Conservation (phyloP, 176 grass and related monocot genomes). For the Phragmites australis region DNA sequence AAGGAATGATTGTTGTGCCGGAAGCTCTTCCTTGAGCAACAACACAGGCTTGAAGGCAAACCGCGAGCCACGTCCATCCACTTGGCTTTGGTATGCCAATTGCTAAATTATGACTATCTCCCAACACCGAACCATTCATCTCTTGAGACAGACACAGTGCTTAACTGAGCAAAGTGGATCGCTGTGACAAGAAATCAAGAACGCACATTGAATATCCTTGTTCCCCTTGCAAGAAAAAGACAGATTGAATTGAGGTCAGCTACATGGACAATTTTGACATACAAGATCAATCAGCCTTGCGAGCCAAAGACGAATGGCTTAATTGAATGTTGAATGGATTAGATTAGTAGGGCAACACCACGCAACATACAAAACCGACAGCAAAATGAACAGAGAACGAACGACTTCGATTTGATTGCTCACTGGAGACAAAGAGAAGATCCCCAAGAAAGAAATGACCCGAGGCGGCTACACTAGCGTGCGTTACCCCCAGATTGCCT, state of each 20-base stretch:
- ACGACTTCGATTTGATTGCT: conserved; percentile 1
- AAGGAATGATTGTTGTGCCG: not conserved
- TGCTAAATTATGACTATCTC: not conserved
- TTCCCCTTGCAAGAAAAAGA: not conserved
- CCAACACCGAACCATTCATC: not conserved
- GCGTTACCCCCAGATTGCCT: not conserved
- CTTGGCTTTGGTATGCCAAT: not conserved
- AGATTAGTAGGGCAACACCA: not conserved
- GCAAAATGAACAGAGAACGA: not conserved
- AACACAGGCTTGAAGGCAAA: not conserved
- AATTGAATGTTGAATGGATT: not conserved
- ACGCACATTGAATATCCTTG: not conserved
- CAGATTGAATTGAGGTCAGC: not conserved
- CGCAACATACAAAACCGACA: not conserved
- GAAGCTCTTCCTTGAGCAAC: conserved; percentile 8
- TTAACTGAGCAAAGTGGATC: not conserved
- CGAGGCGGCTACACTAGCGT: not conserved
- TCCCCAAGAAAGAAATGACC: not conserved
- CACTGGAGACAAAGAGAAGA: not conserved
- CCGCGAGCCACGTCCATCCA: not conserved
- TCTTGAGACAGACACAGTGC: not conserved
- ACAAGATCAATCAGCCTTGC: not conserved
- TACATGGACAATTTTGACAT: not conserved
- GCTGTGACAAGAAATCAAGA: not conserved
- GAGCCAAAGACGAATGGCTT: not conserved